Percentiles rank a stretch among this genome's conserved stretches.
phyloP scores from a whole-genome alignment of 179 eudicot genomes.

The Spergularia azorica region DNA sequence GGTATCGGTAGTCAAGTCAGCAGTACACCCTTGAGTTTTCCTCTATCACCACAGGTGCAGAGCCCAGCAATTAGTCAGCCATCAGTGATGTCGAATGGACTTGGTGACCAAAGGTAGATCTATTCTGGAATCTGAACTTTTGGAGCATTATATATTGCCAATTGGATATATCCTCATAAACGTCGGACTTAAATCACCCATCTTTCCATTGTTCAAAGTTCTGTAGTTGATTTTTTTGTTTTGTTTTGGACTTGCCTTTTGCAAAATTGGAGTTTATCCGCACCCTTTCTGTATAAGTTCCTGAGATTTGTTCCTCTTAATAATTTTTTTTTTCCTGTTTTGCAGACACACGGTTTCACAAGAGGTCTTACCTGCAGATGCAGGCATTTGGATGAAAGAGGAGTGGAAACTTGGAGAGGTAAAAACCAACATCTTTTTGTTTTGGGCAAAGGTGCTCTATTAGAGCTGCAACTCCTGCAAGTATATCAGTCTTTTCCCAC shows the following conservation, averaged over 20 bases:
- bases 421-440: constrained; percentile 7
- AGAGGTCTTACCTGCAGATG: constrained; percentile 38
- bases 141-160: not conserved
- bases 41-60: constrained; percentile 39
- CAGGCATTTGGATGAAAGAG: constrained; percentile 63
- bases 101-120: constrained; percentile 30
- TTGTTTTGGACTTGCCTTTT: not conserved
- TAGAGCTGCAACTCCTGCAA: too few relatives aligned
- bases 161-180: constrained; percentile 12
- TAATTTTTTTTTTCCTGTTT: constrained; percentile 13
- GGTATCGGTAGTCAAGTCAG: constrained; percentile 31
- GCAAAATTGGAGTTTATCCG: not conserved
- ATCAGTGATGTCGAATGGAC: constrained; percentile 30
- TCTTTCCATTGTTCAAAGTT: not conserved
- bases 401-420: constrained; percentile 88
- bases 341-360: constrained; percentile 43
- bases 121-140: constrained; percentile 43
- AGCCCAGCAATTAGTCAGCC: constrained; percentile 38
- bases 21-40: constrained; percentile 30
- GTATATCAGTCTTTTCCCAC: too few relatives aligned
- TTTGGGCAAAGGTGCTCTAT: too few relatives aligned
- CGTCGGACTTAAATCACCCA: not conserved
- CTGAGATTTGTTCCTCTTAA: not conserved
- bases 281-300: not conserved
- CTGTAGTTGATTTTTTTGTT: not conserved